Base-by-base conservation (phyloP, 495 filamentous ascomycete genomes). In the Amniculicola lignicola region DNA sequence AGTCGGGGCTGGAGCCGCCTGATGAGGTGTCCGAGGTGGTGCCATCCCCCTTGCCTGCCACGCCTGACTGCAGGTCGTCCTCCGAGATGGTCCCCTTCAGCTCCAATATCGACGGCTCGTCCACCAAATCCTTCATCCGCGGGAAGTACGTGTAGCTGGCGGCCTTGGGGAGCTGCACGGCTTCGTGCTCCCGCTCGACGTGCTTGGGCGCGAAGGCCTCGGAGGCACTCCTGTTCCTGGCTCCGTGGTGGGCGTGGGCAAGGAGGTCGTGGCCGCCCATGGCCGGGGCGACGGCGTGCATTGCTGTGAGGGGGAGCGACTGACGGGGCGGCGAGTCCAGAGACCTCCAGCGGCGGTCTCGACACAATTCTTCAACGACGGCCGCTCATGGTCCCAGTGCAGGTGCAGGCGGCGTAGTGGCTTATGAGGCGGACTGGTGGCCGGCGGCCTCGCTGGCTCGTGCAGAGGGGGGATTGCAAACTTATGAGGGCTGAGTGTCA, bases 121-220 rank as follows among this genome's bases (percentile, higher is more conserved):
- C 62, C 36, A 59, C 27, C 31, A 65, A 27, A 18, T 59, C 54
- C 29, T 62, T 61, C 14, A 65, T 54, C 1, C 27, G 43, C 24
- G 64, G 64, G 41, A 67, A 64, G 45, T 67, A 67, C n/a, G 64
- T 64, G 54, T 67, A 67, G 52, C 51, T 55, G 1, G 64, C 64
- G 31, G 64, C 40, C 19, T 57, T 59, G 19, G 64, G 64, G 10
- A 67, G 24, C 23, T 61, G 33, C 19, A 24, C 36, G 22, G 33
- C 2, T 1, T 42, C 36, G 5, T n/a, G 22, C 15, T 57, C 47
- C 3, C 31, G 46, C 40, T 53, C 40, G 29, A 24, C 7, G n/a
- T n/a, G n/a, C n/a, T n/a, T n/a, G 19, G 54, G 59, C 28, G 41
- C 38, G 24, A 38, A 51, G 24, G 44, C 54, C 23, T 63, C 60